Base-by-base conservation (phyloP, 1,284 basidiomycete species). In the Ganoderma leucocontextum region DNA sequence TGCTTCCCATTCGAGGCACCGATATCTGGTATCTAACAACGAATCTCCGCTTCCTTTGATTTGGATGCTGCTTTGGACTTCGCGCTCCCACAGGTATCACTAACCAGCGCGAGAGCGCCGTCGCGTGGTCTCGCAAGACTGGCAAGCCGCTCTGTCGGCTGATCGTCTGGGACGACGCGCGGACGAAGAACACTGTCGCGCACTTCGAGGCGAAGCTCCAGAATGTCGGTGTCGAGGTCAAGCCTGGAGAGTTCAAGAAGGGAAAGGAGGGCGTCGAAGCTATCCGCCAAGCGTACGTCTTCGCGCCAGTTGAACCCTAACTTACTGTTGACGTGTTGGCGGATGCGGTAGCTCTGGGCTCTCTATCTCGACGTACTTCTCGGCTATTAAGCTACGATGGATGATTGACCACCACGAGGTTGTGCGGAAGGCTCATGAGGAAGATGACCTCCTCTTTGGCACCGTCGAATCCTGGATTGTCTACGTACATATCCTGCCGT, bases 391-490 rank as follows among this genome's bases (percentile, higher is more conserved):
- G 83, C 85, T 98, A 68, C 89, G 94, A 59, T 99, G 97, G 97
- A 96, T 99, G 93, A 89, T 98, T 70, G 94, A 97, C 79, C 91
- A 99, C 79, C 82, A 94, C 74, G 86, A 88, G n/a, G 88, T 90
- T 44, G 96, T 99, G 59, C 82, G 86, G 60, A 85, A 89, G 69
- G 97, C 97, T 0, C 92, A 97, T 78, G 91, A 94, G 49, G 82
- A 87, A 60, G 95, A 95, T 78, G 89, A 95, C 74, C 86, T 99
- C 39, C 82, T 92, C 59, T 97, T 98, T 76, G 97, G 97, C 39
- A 99, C 98, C 0, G 91, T 99, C 66, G 98, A 99, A 81, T 95
- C 94, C 41, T 99, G 97, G 96, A 88, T 99, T 66, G 89, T 93
- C 72, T 98, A 96, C 81, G 95, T 95, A 74, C 67, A 92, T 85